Evolutionary conservation across 768 basidiomycete genomes (phyloP), one percentile per base, ranked within the genome.

Genomic region (Agrocybe pediades): DNA sequence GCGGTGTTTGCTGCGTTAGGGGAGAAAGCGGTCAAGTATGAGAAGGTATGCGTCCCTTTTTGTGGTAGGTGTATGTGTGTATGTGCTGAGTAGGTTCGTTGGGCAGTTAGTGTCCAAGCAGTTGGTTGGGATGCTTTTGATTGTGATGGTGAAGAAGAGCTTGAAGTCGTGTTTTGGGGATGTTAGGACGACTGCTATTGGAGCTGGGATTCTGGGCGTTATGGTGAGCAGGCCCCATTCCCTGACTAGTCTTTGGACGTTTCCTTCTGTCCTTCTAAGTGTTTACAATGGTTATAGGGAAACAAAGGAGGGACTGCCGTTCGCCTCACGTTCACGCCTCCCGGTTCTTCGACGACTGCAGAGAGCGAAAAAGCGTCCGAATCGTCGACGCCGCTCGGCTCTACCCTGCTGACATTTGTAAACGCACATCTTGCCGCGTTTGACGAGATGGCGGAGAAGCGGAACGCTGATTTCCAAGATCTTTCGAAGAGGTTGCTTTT

Each of bases 351-450:
- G 44, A n/a, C 25, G 9, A 17, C 44, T 23, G 6, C 39, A 36
- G 59, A 33, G 25, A 40, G 51, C 15, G 51, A 53, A 42, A 56
- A 54, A 33, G 33, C 26, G 13, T 33, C 46, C 16, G 40, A 27
- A 13, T 41, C 33, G 9, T 54, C 52, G 15, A 55, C 52, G 21
- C 3, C 16, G 47, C n/a, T 59, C 60, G 65, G 73, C 2, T 62
- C 84, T 2, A 79, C 75, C 1, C 68, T 75, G 0, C 62, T 94
- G 29, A 88, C 89, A 1, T 91, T 93, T 61, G 85, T 93, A 41
- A 89, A 89, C 65, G 76, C 91, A 6, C 92, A 95, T 68, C 76
- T 95, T 9, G 90, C 91, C 0, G 92, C 92, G 11, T 90, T 86
- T 54, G 89, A 92, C 59, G 88, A 90, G 55, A 87, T 89, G 81